A percentile compares a stretch with the other conserved stretches of the same genome.
Evolutionary conservation across 768 basidiomycete genomes (phyloP).

Genomic region (Boletus rubescentipes): DNA sequence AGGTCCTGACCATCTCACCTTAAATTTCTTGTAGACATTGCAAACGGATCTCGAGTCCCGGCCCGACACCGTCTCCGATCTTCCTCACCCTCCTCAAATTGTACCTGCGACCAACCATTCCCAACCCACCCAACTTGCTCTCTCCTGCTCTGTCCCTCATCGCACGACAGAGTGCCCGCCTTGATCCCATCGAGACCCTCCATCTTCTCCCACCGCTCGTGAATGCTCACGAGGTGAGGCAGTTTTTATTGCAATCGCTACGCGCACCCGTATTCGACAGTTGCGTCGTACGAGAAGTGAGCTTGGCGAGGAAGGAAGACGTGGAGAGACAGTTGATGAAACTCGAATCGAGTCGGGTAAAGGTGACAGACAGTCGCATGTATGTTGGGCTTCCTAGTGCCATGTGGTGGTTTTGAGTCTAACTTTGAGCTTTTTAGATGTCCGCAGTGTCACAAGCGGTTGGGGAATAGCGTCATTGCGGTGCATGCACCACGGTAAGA

Average conservation of each 20-base stretch:
- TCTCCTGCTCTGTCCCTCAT: constrained; percentile 87
- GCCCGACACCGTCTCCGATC: constrained; percentile 55
- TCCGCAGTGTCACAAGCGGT: constrained; percentile 91
- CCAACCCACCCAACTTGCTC: constrained; percentile 56
- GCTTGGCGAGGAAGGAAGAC: constrained; percentile 76
- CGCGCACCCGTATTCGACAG: constrained; percentile 69
- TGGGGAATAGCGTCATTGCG: constrained; percentile 92
- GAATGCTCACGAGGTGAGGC: constrained; percentile 72
- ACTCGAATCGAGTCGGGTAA: constrained; percentile 79
- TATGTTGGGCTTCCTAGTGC: constrained; percentile 40
- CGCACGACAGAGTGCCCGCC: constrained; percentile 73
- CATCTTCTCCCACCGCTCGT: constrained; percentile 90
- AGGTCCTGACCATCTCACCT: not conserved
- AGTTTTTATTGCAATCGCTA: constrained; percentile 72
- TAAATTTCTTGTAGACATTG: constrained; percentile 68
- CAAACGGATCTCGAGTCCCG: constrained; percentile 69
- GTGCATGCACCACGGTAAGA: constrained; percentile 84
- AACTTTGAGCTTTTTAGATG: constrained; percentile 52
- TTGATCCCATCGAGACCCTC: constrained; percentile 81
- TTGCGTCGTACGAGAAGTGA: constrained; percentile 65
- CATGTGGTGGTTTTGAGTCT: not conserved
- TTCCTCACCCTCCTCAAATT: constrained; percentile 85
- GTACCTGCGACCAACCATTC: constrained; percentile 74
- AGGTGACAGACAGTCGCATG: constrained; percentile 92
- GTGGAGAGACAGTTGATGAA: constrained; percentile 69